These are phyloP conservation scores for Sicyos edulis DNA, from an alignment of 306 rosid species.

Conservation along the genomic window DNA sequence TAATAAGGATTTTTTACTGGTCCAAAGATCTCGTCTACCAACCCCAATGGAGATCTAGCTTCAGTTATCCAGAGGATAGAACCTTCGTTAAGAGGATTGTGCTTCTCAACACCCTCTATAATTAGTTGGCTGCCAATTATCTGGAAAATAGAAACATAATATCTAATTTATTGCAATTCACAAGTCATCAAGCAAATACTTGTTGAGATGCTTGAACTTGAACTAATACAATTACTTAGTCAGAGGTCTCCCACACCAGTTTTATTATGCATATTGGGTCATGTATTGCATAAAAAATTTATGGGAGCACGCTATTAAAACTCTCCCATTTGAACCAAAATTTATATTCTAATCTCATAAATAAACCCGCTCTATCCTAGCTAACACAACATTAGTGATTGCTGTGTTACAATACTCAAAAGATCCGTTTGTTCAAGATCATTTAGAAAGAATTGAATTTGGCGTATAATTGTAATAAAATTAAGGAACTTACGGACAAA, in stretches of 20 bases:
- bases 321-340: no score
- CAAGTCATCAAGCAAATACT: background rate
- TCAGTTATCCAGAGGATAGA: constrained; percentile 86
- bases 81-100: constrained; percentile 75
- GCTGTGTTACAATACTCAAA: background rate
- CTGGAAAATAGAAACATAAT: constrained; percentile 33
- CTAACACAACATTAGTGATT: no score
- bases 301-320: no score
- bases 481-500: constrained; percentile 55
- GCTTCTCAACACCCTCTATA: constrained; percentile 82
- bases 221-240: no score
- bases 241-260: no score
- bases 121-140: constrained; percentile 59
- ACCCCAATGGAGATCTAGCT: constrained; percentile 57
- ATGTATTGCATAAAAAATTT: no score
- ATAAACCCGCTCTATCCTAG: no score
- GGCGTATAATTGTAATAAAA: background rate
- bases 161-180: background rate
- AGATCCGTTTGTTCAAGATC: background rate
- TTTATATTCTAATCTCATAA: no score
- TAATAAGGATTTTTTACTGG: constrained; percentile 83
- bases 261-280: no score
- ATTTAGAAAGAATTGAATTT: background rate
- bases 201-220: no score
- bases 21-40: constrained; percentile 88